Evolutionary conservation across 768 basidiomycete species (phyloP).

Genomic region (Boletus tylopilopsis): DNA sequence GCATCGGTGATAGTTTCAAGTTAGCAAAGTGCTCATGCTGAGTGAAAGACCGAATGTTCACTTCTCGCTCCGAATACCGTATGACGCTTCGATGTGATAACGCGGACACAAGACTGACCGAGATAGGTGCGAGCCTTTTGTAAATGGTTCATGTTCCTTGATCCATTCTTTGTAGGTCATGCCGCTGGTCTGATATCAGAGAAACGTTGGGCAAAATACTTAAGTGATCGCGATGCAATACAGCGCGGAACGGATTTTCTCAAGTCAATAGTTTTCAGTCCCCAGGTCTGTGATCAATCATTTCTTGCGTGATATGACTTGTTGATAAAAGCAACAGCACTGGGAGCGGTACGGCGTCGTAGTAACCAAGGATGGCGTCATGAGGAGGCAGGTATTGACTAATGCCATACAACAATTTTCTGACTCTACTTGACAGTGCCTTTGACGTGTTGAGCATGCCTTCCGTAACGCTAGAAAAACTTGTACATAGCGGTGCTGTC

Average conservation of each 20-base stretch:
- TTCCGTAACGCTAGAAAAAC: constrained; percentile 39
- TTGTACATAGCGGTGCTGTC: constrained; percentile 44
- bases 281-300: constrained; percentile 33
- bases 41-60: constrained; percentile 84
- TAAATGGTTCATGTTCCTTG: background rate
- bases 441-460: constrained; percentile 70
- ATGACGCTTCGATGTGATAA: constrained; percentile 88
- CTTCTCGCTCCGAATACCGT: constrained; percentile 85
- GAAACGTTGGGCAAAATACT: constrained; percentile 41
- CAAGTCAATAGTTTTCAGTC: constrained; percentile 33
- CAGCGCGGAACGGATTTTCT: constrained; percentile 34
- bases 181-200: constrained; percentile 40
- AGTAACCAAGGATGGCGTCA: constrained; percentile 40
- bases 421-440: constrained; percentile 45
- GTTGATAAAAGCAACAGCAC: constrained; percentile 24
- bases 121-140: constrained; percentile 48
- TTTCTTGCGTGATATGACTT: background rate
- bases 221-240: constrained; percentile 32
- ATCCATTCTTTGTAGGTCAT: constrained; percentile 30
- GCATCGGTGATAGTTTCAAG: background rate
- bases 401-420: background rate
- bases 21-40: background rate
- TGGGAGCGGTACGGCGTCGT: constrained; percentile 43
- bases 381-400: constrained; percentile 36
- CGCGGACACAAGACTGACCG: constrained; percentile 79